These are phyloP conservation scores for Suillus lakei DNA, from an alignment of 768 basidiomycete genomes.

Conservation along the genomic window DNA sequence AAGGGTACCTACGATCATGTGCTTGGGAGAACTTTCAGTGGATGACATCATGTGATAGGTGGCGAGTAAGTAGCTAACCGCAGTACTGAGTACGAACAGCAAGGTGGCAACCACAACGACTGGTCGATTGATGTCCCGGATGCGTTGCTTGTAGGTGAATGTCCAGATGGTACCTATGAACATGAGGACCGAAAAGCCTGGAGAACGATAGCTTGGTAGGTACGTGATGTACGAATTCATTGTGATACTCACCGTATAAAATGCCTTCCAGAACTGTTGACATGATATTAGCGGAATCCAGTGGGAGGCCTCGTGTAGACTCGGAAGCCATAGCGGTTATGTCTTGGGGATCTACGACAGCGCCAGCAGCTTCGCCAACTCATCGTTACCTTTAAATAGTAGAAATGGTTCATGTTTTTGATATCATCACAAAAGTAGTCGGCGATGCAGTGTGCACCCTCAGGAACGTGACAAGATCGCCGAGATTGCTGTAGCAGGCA, in stretches of 20 bases:
- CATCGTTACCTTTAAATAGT: not conserved
- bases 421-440: not conserved
- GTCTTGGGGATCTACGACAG: not conserved
- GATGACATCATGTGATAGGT: too few species aligned
- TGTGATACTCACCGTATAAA: not conserved
- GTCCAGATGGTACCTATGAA: not conserved
- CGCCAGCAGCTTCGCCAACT: not conserved
- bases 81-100: not conserved
- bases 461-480: not conserved
- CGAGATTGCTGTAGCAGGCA: not conserved
- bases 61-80: not conserved
- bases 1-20: constrained; percentile 18
- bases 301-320: not conserved
- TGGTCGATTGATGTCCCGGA: not conserved
- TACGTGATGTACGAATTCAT: not conserved
- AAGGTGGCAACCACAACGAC: not conserved
- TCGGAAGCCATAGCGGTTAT: not conserved
- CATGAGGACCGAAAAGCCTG: not conserved
- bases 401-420: not conserved
- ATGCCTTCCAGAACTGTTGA: not conserved
- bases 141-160: not conserved
- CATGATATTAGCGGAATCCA: not conserved
- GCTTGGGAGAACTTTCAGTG: constrained; percentile 7
- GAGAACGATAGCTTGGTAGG: not conserved
- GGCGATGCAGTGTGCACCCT: not conserved